Percentiles rank a stretch among this genome's conserved stretches.
phyloP scores from a whole-genome alignment of 2,329 filamentous ascomycete species.

The Monilinia laxa region DNA sequence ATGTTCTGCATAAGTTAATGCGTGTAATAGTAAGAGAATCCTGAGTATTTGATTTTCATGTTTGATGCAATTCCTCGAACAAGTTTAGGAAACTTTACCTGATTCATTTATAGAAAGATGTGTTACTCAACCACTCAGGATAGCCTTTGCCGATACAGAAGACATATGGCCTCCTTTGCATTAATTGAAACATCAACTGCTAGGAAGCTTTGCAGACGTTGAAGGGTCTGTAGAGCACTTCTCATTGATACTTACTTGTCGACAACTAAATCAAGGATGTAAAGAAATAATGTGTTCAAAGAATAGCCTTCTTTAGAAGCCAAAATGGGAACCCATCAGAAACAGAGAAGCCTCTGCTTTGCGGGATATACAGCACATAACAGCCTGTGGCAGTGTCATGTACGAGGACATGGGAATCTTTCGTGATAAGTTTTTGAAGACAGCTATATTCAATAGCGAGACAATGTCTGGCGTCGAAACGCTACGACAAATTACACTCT shows the following conservation, averaged over 20 bases:
- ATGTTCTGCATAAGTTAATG: too few relatives aligned
- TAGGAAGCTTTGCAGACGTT: too few relatives aligned
- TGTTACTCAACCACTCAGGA: too few relatives aligned
- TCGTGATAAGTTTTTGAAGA: neutral
- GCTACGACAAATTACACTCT: neutral
- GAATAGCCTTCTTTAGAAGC: neutral
- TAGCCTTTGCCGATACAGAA: too few relatives aligned
- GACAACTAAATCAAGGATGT: neutral
- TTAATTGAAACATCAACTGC: too few relatives aligned
- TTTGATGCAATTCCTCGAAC: too few relatives aligned
- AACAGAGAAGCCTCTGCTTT: neutral
- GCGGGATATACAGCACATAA: neutral
- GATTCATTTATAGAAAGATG: too few relatives aligned
- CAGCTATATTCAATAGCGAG: neutral
- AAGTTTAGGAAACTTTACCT: neutral
- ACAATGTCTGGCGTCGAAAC: neutral
- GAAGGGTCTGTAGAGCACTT: neutral
- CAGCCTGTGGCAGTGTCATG: neutral
- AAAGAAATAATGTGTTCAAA: neutral
- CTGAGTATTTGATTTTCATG: too few relatives aligned
- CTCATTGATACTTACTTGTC: conserved; percentile 4
- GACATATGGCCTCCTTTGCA: too few relatives aligned
- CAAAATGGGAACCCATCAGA: neutral
- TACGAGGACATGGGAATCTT: too few relatives aligned
- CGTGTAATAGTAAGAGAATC: too few relatives aligned